Base-by-base conservation (phyloP, 2,329 filamentous ascomycete species). In the Zasmidium cellare region DNA sequence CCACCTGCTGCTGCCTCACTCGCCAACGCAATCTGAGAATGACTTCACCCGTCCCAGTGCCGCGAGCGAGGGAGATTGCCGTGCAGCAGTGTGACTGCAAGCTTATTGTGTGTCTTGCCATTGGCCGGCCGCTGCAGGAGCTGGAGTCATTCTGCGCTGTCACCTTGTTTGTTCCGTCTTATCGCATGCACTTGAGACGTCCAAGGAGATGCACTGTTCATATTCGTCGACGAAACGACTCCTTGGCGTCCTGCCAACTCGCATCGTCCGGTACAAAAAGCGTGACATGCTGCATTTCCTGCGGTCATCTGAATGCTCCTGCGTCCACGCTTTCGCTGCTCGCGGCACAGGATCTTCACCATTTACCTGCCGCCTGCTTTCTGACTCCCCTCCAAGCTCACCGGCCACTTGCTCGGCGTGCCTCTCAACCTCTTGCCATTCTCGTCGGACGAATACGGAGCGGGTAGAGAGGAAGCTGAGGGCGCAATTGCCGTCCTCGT, bases 121-220 rank as follows among this genome's bases (percentile, higher is more conserved):
- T 61, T 62, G 62, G 59, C 46, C 41, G 51, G 50, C 48, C 7
- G 7, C 18, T 28, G 46, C 38, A 48, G 24, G 49, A 23, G 20
- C 46, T 58, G 48, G 60, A 62, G 62, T 65, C 55, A 67, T 67
- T 65, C 55, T 53, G 45, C 53, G 46, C 47, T 62, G 65, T 67
- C 65, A 65, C 53, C 53, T 50, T 46, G 44, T 46, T 55, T 48
- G n/a, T 3, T 19, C 3, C 47, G 12, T 25, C 22, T 49, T 66
- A 66, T 67, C 65, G 65, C 57, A 20, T 24, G 55, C 58, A 60
- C 57, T 49, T 62, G 60, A 65, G 46, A 60, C 53, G 63, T 50
- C 44, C 25, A 28, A 5, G 47, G 18, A 44, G 25, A 28, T 51
- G 41, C 35, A 31, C 47, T 23, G 47, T 22, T 19, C 19, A 24